Base-by-base conservation (phyloP, 1,284 basidiomycete species). In the Marasmius sp. region DNA sequence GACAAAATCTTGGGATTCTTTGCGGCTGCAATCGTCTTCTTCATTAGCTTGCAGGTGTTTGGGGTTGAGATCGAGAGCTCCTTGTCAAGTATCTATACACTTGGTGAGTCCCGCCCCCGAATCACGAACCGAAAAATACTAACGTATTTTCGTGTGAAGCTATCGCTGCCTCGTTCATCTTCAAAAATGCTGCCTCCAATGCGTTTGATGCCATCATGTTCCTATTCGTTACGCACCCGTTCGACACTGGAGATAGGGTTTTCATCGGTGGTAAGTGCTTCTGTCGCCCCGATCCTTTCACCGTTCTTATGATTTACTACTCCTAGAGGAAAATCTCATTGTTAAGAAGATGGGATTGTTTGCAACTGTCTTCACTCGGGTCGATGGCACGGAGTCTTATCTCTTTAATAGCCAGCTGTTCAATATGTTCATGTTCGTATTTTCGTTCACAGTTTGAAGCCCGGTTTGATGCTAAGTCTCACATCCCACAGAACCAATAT, bases 151-250 rank as follows among this genome's bases (percentile, higher is more conserved):
- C 16, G 16, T 20, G 9, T 47, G 11, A 8, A 47, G 84, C 79
- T 20, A 83, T 92, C 61, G 90, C 86, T 3, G 84, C 83, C 16
- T 90, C 88, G 68, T 92, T 92, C 67, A 81, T 92, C 64, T 92
- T 92, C 80, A 91, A 89, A 76, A 84, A 80, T 66, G 75, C 89
- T 9, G 87, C 89, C 20, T 85, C 84, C 61, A 82, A 77, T 61
- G 86, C 86, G 45, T 92, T 92, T 68, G 90, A 92, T 73, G 81
- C 89, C 48, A 86, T 92, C 68, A 88, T 91, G 81, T 89, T 92
- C 71, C 72, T 92, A 66, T 92, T 92, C 71, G 89, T 92, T 48
- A 88, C 89, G 6, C 91, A 92, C 70, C 89, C 89, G 3, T 91
- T 85, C 67, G 89, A 91, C 68, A 91, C 91, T 20, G 91, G 91